Percentiles rank a stretch among this genome's conserved stretches.
phyloP scores from a whole-genome alignment of 1,284 basidiomycete species.

The Psilocybe mexicana region DNA sequence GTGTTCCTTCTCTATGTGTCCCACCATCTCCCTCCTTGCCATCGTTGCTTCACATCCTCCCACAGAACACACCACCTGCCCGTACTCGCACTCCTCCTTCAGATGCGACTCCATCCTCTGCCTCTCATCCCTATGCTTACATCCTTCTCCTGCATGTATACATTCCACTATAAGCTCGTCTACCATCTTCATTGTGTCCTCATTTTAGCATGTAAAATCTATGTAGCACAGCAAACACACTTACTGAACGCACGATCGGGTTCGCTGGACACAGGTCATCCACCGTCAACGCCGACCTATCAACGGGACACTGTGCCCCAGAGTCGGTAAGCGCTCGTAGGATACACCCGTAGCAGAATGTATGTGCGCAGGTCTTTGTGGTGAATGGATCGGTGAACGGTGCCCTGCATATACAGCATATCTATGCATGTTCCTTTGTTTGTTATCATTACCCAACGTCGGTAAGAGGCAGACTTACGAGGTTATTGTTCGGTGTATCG shows the following conservation, averaged over 20 bases:
- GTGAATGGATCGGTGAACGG: conserved; percentile 78
- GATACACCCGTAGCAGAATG: conserved; percentile 82
- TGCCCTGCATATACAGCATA: conserved; percentile 81
- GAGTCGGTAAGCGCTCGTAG: conserved; percentile 60
- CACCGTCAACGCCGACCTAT: conserved; percentile 61
- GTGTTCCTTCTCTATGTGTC: conserved; percentile 12
- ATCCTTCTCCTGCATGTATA: conserved; percentile 58
- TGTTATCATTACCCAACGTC: neutral
- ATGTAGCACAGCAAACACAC: conserved; percentile 22
- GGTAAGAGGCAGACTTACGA: conserved; percentile 38
- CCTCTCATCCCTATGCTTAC: conserved; percentile 66
- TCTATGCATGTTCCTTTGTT: conserved; percentile 34
- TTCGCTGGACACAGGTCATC: conserved; percentile 61
- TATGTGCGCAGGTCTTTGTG: conserved; percentile 76
- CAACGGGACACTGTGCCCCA: conserved; percentile 76
- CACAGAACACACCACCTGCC: conserved; percentile 55
- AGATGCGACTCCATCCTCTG: conserved; percentile 69
- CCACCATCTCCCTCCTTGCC: conserved; percentile 37
- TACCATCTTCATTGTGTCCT: conserved; percentile 57
- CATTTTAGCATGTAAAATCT: neutral
- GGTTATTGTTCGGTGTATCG: conserved; percentile 55
- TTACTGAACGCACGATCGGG: conserved; percentile 71
- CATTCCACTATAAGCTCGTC: conserved; percentile 83
- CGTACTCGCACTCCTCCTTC: conserved; percentile 59
- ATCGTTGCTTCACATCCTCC: conserved; percentile 42